Evolutionary conservation across 2,329 filamentous ascomycete species (phyloP).

Genomic region (Fusarium drepaniforme): DNA sequence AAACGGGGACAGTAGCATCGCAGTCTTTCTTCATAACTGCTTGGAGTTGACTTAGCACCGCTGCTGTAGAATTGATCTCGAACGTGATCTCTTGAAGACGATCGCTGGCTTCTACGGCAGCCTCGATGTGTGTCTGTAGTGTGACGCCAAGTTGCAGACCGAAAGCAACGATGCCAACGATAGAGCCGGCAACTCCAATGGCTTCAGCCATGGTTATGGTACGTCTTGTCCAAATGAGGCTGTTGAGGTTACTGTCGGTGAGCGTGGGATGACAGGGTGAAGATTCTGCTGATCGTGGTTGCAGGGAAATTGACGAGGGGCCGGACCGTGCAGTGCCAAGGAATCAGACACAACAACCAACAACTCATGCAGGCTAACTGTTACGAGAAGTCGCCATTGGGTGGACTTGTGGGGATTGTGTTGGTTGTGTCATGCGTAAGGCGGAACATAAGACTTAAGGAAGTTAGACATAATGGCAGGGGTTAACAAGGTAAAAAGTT

Average conservation of each 20-base stretch:
- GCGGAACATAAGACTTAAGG: too few species aligned
- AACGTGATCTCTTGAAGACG: background rate
- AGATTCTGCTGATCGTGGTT: background rate
- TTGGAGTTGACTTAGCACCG: background rate
- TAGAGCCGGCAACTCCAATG: slow-evolving; percentile 4
- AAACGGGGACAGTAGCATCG: background rate
- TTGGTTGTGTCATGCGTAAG: background rate
- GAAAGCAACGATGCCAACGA: slow-evolving; percentile 3
- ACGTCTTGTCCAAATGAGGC: background rate
- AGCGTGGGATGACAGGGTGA: background rate
- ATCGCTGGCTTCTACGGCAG: background rate
- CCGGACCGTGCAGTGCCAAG: background rate
- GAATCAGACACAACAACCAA: background rate
- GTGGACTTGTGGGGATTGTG: background rate
- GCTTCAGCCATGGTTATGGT: background rate
- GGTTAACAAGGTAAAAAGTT: too few species aligned
- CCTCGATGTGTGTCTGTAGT: background rate
- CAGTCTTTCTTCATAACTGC: background rate
- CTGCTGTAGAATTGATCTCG: slow-evolving; percentile 3
- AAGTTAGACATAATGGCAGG: too few species aligned
- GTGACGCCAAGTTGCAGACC: background rate
- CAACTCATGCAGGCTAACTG: background rate
- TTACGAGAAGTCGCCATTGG: background rate
- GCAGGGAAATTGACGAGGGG: background rate
- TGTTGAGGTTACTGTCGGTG: background rate